These are phyloP conservation scores for Lumnitzera littorea DNA, from an alignment of 345 rosid species.

Conservation along the genomic window DNA sequence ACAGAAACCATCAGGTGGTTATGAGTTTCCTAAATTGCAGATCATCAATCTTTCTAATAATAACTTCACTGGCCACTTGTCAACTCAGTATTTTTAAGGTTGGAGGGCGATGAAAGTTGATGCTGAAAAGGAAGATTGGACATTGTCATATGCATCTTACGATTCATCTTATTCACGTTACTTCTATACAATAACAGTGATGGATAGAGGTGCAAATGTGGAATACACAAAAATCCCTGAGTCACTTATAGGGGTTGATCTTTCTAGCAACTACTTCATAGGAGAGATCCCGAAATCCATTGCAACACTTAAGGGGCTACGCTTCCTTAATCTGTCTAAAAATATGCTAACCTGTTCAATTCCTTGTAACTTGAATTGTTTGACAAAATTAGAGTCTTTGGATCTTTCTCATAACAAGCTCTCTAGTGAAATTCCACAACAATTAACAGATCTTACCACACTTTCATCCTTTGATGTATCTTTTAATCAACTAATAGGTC, in stretches of 20 bases:
- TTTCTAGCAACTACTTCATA: conserved; percentile 4
- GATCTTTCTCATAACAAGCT: too few relatives aligned
- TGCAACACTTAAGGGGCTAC: not conserved
- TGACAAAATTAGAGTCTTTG: not conserved
- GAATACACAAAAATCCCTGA: conserved; percentile 3
- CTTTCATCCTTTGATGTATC: not conserved
- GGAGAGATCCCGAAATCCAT: conserved; percentile 12
- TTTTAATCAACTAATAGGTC: not conserved
- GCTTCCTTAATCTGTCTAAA: not conserved
- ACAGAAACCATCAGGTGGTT: not conserved
- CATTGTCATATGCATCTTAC: not conserved
- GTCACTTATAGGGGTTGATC: not conserved
- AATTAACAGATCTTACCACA: too few relatives aligned
- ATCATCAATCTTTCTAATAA: conserved; percentile 15
- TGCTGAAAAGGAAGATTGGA: not conserved
- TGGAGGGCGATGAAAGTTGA: conserved; percentile 21
- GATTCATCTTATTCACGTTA: not conserved
- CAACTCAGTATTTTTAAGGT: conserved; percentile 4
- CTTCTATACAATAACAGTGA: not conserved
- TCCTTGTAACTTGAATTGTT: not conserved
- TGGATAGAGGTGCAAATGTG: not conserved
- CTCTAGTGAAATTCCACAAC: too few relatives aligned
- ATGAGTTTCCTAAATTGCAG: conserved; percentile 3
- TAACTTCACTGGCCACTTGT: conserved; percentile 9
- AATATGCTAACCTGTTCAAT: not conserved